phyloP scores from a whole-genome alignment of 768 basidiomycete species.

The Podaxis rugospora region DNA sequence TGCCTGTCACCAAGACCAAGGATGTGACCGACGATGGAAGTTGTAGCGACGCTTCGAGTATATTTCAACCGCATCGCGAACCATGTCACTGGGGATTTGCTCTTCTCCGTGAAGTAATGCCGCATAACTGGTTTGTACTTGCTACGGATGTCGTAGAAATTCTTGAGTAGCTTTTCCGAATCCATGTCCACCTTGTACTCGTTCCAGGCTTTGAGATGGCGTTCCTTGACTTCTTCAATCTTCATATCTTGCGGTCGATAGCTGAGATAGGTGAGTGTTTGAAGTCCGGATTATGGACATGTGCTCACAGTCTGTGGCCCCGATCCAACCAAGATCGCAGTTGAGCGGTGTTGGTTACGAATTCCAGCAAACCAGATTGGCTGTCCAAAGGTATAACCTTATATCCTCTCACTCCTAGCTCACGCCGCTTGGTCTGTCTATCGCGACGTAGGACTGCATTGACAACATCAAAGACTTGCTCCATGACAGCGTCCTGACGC shows the following conservation, averaged over 20 bases:
- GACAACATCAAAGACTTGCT: slow-evolving; percentile 91
- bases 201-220: slow-evolving; percentile 25
- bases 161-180: slow-evolving; percentile 22
- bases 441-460: slow-evolving; percentile 75
- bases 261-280: slow-evolving; percentile 29
- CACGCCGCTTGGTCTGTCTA: slow-evolving; percentile 68
- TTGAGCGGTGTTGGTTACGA: slow-evolving; percentile 74
- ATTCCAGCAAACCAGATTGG: slow-evolving; percentile 85
- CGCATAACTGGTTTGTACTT: slow-evolving; percentile 83
- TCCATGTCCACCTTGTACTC: slow-evolving; percentile 20
- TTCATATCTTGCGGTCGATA: slow-evolving; percentile 61
- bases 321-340: slow-evolving; percentile 55
- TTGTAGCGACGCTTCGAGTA: slow-evolving; percentile 88
- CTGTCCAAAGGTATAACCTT: slow-evolving; percentile 82
- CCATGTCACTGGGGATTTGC: slow-evolving; percentile 88
- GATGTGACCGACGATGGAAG: slow-evolving; percentile 90
- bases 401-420: slow-evolving; percentile 76
- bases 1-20: slow-evolving; percentile 94
- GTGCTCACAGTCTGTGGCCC: slow-evolving; percentile 59
- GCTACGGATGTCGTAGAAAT: slow-evolving; percentile 33
- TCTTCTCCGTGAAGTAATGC: slow-evolving; percentile 88
- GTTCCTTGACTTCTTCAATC: slow-evolving; percentile 22
- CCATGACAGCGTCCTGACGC: slow-evolving; percentile 98
- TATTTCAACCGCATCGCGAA: slow-evolving; percentile 88
- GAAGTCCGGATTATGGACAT: neutral